Conservation (phyloP, 164 flowering plant species). For the Kalanchoe fedtschenkoi region DNA sequence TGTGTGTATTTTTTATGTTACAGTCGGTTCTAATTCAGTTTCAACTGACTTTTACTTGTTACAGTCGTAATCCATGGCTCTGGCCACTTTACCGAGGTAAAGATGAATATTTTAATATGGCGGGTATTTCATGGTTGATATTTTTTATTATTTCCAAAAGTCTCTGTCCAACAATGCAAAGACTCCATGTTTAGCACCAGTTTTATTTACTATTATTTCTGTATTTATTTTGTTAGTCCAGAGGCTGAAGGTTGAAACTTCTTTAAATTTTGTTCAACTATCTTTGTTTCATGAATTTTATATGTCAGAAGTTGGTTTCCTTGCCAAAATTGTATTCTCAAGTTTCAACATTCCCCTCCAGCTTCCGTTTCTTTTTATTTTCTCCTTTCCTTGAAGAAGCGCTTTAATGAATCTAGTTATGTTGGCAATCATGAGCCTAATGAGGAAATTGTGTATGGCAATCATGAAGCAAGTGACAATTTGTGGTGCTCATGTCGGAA, state of each 20-base stretch:
- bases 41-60: constrained; percentile 11
- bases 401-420: not conserved
- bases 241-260: not conserved
- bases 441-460: not conserved
- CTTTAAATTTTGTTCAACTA: no score
- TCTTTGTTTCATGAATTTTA: not conserved
- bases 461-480: not conserved
- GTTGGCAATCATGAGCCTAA: not conserved
- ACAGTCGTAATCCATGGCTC: constrained; percentile 66
- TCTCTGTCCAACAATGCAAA: not conserved
- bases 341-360: not conserved
- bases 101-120: not conserved
- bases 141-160: not conserved
- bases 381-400: not conserved
- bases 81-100: constrained; percentile 98
- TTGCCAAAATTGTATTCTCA: not conserved
- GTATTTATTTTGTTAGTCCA: not conserved
- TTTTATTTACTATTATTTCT: not conserved
- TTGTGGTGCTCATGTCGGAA: not conserved
- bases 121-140: not conserved
- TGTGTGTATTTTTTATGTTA: not conserved
- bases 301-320: not conserved
- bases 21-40: not conserved
- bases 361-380: not conserved
- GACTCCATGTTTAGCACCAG: not conserved